These are phyloP conservation scores for Lachnellula hyalina DNA, from an alignment of 2,329 filamentous ascomycete genomes.

Conservation along the genomic window DNA sequence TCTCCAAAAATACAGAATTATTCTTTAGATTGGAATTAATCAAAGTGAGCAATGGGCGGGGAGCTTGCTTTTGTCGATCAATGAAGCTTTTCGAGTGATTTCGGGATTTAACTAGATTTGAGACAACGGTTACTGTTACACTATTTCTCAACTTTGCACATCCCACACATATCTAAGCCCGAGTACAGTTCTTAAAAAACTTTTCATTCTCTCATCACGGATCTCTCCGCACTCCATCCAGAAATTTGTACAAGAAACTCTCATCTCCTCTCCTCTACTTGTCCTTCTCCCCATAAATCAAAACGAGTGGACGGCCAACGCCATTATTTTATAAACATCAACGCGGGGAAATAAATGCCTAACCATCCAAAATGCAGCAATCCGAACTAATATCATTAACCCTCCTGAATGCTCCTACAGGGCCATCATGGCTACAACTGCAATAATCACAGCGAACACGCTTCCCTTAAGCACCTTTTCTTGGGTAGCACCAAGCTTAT, in stretches of 20 bases:
- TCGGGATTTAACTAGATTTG: too few species aligned
- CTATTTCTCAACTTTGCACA: too few species aligned
- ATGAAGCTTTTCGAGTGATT: too few species aligned
- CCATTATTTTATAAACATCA: constrained; percentile 16
- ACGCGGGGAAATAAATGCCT: constrained; percentile 11
- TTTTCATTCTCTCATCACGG: not conserved
- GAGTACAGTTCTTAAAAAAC: too few species aligned
- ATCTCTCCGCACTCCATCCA: not conserved
- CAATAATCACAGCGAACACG: constrained; percentile 29
- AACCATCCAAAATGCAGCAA: constrained; percentile 41
- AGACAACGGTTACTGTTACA: too few species aligned
- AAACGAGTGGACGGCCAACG: constrained; percentile 27
- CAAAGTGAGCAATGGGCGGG: too few species aligned
- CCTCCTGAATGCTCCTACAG: constrained; percentile 52
- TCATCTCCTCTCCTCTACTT: not conserved
- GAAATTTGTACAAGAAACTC: constrained; percentile 18
- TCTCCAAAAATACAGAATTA: too few species aligned
- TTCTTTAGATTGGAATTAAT: too few species aligned
- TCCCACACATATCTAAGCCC: too few species aligned
- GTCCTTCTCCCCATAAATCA: not conserved
- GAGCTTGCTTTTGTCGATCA: too few species aligned
- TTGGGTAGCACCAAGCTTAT: constrained; percentile 19
- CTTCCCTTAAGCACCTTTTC: constrained; percentile 27
- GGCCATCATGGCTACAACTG: constrained; percentile 29
- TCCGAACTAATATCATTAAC: constrained; percentile 71